phyloP scores from a whole-genome alignment of 2,329 filamentous ascomycete species.

The Exophiala phaeomuriformis region DNA sequence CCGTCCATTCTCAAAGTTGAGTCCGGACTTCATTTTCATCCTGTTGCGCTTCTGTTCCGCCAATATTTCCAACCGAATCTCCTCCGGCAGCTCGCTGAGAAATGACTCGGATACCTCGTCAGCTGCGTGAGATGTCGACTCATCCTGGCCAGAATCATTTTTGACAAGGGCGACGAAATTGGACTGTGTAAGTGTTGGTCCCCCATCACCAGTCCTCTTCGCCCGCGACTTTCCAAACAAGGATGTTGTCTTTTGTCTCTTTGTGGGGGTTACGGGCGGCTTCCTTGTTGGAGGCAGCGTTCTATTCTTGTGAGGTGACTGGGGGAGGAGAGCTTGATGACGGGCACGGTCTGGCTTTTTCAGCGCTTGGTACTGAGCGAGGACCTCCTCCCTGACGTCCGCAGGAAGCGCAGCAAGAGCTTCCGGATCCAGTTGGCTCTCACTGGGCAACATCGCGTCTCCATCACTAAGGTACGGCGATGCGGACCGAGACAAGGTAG shows the following conservation, averaged over 20 bases:
- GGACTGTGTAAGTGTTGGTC: slow-evolving; percentile 62
- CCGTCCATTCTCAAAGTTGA: slow-evolving; percentile 37
- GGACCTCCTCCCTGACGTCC: slow-evolving; percentile 75
- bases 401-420: slow-evolving; percentile 76
- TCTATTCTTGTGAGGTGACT: slow-evolving; percentile 42
- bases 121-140: slow-evolving; percentile 28
- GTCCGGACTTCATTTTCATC: slow-evolving; percentile 50
- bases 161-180: slow-evolving; percentile 52
- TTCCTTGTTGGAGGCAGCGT: slow-evolving; percentile 27
- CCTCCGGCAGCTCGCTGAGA: slow-evolving; percentile 72
- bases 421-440: slow-evolving; percentile 77
- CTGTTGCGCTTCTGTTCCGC: slow-evolving; percentile 60
- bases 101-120: slow-evolving; percentile 59
- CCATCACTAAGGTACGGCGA: slow-evolving; percentile 32
- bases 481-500: slow-evolving; percentile 31
- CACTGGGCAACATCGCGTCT: slow-evolving; percentile 44
- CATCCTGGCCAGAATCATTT: slow-evolving; percentile 10
- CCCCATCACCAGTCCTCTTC: slow-evolving; percentile 48
- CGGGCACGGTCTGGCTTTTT: slow-evolving; percentile 32
- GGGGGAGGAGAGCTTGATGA: slow-evolving; percentile 43
- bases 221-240: slow-evolving; percentile 40
- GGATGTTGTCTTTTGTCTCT: slow-evolving; percentile 47
- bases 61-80: slow-evolving; percentile 70
- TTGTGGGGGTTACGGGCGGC: slow-evolving; percentile 57
- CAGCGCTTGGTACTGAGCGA: slow-evolving; percentile 59